phyloP scores from a whole-genome alignment of 441 rosid genomes.

The Gossypium davidsonii region DNA sequence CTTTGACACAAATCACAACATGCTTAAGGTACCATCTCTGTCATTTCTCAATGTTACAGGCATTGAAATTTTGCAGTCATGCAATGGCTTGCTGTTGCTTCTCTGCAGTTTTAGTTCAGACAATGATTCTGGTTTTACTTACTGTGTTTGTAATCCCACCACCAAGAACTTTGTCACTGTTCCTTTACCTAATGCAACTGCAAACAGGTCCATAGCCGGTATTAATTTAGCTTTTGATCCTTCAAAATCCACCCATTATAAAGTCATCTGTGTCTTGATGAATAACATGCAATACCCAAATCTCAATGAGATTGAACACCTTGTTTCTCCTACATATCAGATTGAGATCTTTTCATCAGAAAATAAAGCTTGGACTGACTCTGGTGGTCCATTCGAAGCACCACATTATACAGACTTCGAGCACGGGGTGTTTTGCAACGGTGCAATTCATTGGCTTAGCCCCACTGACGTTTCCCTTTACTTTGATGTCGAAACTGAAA shows the following conservation, averaged over 20 bases:
- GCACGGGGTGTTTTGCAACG: slow-evolving; percentile 22
- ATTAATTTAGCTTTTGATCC: slow-evolving; percentile 30
- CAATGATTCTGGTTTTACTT: slow-evolving; percentile 12
- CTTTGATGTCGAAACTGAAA: slow-evolving; percentile 16
- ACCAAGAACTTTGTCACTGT: slow-evolving; percentile 2
- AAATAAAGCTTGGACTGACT: slow-evolving; percentile 17
- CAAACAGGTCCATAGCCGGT: slow-evolving; percentile 13
- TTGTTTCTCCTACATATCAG: slow-evolving; percentile 2
- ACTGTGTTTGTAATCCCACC: slow-evolving; percentile 25
- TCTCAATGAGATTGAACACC: neutral
- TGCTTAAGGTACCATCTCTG: slow-evolving; percentile 23
- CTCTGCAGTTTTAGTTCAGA: slow-evolving; percentile 11
- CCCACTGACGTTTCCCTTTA: slow-evolving; percentile 14
- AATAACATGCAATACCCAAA: neutral
- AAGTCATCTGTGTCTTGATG: slow-evolving; percentile 17
- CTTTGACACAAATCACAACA: slow-evolving; percentile 20
- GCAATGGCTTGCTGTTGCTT: slow-evolving; percentile 47
- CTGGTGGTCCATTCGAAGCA: slow-evolving; percentile 7
- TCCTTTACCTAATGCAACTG: neutral
- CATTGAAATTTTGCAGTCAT: slow-evolving; percentile 33
- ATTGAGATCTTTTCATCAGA: slow-evolving; percentile 23
- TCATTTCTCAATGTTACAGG: slow-evolving; percentile 16
- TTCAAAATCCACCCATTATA: slow-evolving; percentile 24
- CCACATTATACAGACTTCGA: neutral
- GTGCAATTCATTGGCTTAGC: slow-evolving; percentile 28